Evolutionary conservation across 257 asterid genomes (phyloP), one percentile per base, ranked within the genome.

Genomic region (Solanum ossicruentum): DNA sequence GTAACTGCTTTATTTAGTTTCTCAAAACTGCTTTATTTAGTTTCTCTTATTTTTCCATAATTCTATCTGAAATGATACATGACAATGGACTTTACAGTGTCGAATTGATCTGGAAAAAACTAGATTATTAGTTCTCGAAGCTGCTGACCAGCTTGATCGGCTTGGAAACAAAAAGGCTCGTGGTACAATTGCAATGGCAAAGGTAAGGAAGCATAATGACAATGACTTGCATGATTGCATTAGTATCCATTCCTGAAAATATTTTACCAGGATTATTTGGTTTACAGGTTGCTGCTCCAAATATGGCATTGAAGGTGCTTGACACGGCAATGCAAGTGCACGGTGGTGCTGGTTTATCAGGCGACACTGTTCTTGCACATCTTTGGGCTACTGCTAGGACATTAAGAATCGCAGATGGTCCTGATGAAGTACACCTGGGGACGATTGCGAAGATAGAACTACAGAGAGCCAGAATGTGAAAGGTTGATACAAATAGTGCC

Each of bases 291-390:
- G 98, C 98, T 17, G 92, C 98, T 72, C 99, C 99, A 7, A 91
- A 90, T 82, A 95, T 95, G 99, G 97, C 98, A 21, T 85, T 95
- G 88, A 92, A 88, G 90, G 98, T 95, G 83, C 95, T 96, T 26
- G 97, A 96, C 88, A 93, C 85, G 91, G 98, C 98, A 11, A 96
- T 96, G 94, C 99, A 96, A 92, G 98, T 95, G 85, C 98, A 95
- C 12, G 98, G 99, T 4, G 98, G 95, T 18, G 98, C 98, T 13
- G 98, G 99, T 71, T 21, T 96, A 85, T 96, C 98, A 0, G 94
- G 95, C 3, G 98, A 95, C 91, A 96, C 98, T 0, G 92, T 93
- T 66, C 93, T 95, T 0, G 85, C 96, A 70, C 98, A 93, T 88
- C 93, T 95, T 10, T 96, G 97, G 98, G 97, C 98, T 54, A 85